These are phyloP conservation scores for Mortierella polycephala DNA, from an alignment of 371 early-diverging fungal genomes.

Conservation along the genomic window DNA sequence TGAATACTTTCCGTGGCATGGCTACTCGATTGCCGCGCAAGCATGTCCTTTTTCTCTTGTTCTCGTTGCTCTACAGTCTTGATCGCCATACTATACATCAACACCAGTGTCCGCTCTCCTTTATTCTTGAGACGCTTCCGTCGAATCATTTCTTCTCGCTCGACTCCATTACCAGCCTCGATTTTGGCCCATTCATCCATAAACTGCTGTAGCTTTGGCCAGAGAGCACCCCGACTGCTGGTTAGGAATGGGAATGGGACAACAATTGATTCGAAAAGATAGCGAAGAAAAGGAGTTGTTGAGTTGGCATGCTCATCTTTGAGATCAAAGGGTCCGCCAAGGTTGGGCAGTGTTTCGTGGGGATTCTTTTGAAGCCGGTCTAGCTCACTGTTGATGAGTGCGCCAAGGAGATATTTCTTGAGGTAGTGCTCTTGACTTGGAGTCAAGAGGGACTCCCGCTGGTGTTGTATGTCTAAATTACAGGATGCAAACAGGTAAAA, in stretches of 20 bases:
- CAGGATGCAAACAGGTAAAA: neutral
- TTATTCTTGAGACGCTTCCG: conserved; percentile 38
- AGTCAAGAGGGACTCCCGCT: conserved; percentile 13
- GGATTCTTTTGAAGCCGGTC: conserved; percentile 38
- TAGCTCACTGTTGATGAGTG: conserved; percentile 43
- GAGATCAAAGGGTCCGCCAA: conserved; percentile 51
- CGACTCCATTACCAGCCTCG: conserved; percentile 47
- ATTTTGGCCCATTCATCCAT: conserved; percentile 49
- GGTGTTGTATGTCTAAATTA: neutral
- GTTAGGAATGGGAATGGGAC: conserved; percentile 51
- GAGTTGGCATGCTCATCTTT: conserved; percentile 41
- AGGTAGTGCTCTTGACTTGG: conserved; percentile 49
- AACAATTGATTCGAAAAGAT: conserved; percentile 50
- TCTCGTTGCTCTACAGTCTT: conserved; percentile 48
- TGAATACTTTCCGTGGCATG: neutral
- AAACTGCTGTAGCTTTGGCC: conserved; percentile 45
- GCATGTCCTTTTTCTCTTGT: conserved; percentile 18
- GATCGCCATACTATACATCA: conserved; percentile 49
- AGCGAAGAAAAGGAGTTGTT: conserved; percentile 45
- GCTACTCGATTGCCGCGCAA: neutral
- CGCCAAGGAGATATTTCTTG: conserved; percentile 47
- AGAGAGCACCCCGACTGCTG: conserved; percentile 29
- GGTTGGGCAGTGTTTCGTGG: conserved; percentile 40
- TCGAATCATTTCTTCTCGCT: conserved; percentile 45
- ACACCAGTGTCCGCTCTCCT: conserved; percentile 32